Conservation (phyloP, 306 rosid genomes). For the Ormosia semicastrata region DNA sequence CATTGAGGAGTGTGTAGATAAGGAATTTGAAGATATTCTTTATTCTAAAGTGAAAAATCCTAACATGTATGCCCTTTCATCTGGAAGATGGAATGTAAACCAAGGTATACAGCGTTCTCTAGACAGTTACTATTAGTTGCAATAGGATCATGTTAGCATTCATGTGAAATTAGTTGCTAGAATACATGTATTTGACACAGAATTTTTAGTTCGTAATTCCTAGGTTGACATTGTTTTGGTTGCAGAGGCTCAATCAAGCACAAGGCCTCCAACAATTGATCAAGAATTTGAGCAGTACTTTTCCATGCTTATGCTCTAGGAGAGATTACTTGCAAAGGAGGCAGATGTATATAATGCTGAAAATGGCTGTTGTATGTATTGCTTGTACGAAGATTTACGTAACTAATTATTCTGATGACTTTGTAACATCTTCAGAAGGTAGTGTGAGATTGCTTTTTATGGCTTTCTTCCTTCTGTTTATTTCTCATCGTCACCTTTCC, state of each 20-base stretch:
- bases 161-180: background rate
- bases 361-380: background rate
- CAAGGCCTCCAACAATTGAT: slow-evolving; percentile 71
- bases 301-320: slow-evolving; percentile 73
- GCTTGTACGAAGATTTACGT: background rate
- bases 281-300: slow-evolving; percentile 89
- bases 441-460: background rate
- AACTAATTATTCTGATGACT: slow-evolving; percentile 8
- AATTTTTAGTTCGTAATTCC: background rate
- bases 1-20: slow-evolving; percentile 36
- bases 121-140: background rate
- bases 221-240: slow-evolving; percentile 18
- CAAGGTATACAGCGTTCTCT: slow-evolving; percentile 46
- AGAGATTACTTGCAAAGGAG: slow-evolving; percentile 17
- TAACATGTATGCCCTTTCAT: slow-evolving; percentile 52
- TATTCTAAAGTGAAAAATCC: slow-evolving; percentile 35
- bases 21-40: slow-evolving; percentile 50
- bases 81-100: slow-evolving; percentile 65
- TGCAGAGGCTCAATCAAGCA: slow-evolving; percentile 63
- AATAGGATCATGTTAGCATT: background rate
- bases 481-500: background rate
- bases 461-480: background rate
- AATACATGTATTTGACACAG: background rate
- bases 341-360: slow-evolving; percentile 15
- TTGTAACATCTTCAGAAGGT: background rate